phyloP scores from a whole-genome alignment of 352 stramenopile genomes.

The Pythium coloratum region DNA sequence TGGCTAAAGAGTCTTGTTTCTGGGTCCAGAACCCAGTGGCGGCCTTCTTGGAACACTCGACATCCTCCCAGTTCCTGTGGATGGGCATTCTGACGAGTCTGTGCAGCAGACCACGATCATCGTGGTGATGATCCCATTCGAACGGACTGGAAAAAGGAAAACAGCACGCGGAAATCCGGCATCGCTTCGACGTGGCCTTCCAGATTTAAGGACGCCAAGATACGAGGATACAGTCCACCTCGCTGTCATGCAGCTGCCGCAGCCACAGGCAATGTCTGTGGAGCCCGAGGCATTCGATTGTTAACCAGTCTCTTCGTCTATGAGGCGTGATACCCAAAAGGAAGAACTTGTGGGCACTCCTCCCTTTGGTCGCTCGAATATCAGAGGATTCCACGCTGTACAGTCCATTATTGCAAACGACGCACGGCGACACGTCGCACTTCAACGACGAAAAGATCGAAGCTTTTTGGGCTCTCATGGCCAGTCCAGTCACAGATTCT shows the following conservation, averaged over 20 bases:
- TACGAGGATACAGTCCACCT: too few species aligned
- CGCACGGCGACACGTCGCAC: background rate
- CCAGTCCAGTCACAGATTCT: background rate
- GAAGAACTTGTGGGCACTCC: background rate
- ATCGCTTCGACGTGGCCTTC: background rate
- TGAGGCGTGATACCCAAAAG: background rate
- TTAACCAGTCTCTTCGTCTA: too few species aligned
- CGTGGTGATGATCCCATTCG: too few species aligned
- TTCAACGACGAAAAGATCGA: background rate
- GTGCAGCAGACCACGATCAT: background rate
- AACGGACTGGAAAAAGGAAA: too few species aligned
- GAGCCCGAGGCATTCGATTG: too few species aligned
- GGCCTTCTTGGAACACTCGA: too few species aligned
- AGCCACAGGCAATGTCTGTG: too few species aligned
- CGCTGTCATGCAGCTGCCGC: too few species aligned
- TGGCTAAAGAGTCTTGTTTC: background rate
- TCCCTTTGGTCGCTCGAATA: background rate
- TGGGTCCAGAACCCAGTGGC: background rate
- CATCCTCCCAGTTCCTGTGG: too few species aligned
- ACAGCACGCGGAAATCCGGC: background rate
- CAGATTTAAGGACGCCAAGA: background rate
- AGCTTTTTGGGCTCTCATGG: background rate
- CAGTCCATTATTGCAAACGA: too few species aligned
- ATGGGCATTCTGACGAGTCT: background rate
- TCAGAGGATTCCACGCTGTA: background rate